Evolutionary conservation across 495 filamentous ascomycete genomes (phyloP).

Genomic region (Jackrogersella minutella): DNA sequence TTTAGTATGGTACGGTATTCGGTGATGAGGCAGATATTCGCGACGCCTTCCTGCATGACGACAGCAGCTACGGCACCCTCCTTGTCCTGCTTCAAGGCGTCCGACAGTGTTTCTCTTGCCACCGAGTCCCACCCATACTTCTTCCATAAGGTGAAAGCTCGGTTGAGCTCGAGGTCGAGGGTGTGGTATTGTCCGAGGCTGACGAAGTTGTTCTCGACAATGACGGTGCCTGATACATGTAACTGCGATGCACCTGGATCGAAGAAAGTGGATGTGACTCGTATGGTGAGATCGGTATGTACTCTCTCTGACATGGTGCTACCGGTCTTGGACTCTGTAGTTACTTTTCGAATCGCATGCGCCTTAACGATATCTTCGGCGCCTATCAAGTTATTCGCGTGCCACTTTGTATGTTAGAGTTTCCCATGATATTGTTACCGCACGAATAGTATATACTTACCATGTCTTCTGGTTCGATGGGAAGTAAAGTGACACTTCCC

Average conservation of each 20-base stretch:
- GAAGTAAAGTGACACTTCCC: slow-evolving; percentile 79
- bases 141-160: slow-evolving; percentile 84
- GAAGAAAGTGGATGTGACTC: slow-evolving; percentile 86
- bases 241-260: slow-evolving; percentile 84
- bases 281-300: slow-evolving; percentile 79
- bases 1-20: slow-evolving; percentile 88
- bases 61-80: slow-evolving; percentile 85
- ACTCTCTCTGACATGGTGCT: slow-evolving; percentile 77
- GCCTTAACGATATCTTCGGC: slow-evolving; percentile 81
- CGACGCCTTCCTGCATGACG: slow-evolving; percentile 92
- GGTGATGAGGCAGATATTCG: slow-evolving; percentile 93
- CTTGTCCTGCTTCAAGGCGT: slow-evolving; percentile 78
- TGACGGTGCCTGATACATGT: slow-evolving; percentile 83
- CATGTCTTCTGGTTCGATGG: slow-evolving; percentile 97
- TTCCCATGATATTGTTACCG: background rate
- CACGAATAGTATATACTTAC: slow-evolving; percentile 52
- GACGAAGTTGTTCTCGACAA: slow-evolving; percentile 83
- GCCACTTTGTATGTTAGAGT: slow-evolving; percentile 69
- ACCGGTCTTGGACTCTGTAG: slow-evolving; percentile 73
- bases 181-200: slow-evolving; percentile 89
- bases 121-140: slow-evolving; percentile 92
- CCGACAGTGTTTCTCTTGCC: slow-evolving; percentile 76
- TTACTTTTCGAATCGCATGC: slow-evolving; percentile 82
- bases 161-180: slow-evolving; percentile 76
- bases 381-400: slow-evolving; percentile 93